A percentile compares a stretch with the other conserved stretches of the same genome.
phyloP scores from a whole-genome alignment of 1,284 basidiomycete genomes.

The Sporisorium graminicola region DNA sequence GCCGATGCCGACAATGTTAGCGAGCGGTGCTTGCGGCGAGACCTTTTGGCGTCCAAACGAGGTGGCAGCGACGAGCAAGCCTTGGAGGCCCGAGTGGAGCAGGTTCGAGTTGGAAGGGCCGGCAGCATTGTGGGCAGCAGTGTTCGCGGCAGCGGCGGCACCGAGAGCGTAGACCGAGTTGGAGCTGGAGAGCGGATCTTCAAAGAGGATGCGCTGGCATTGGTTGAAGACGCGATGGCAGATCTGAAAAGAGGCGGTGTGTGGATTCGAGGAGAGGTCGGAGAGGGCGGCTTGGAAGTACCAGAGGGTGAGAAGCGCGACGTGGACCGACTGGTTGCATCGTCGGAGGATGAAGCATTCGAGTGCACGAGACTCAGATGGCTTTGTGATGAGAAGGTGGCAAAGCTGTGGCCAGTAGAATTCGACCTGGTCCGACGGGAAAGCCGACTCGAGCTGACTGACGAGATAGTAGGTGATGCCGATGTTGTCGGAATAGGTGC shows the following conservation, averaged over 20 bases:
- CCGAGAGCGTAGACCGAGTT: slow-evolving; percentile 37
- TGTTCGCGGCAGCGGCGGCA: slow-evolving; percentile 11
- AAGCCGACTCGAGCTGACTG: slow-evolving; percentile 58
- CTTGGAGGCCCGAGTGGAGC: slow-evolving; percentile 22
- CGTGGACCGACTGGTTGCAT: slow-evolving; percentile 66
- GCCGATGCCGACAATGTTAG: slow-evolving; percentile 87
- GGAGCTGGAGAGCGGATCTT: slow-evolving; percentile 74
- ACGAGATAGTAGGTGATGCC: slow-evolving; percentile 69
- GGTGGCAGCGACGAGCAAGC: slow-evolving; percentile 64
- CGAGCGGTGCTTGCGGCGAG: slow-evolving; percentile 70
- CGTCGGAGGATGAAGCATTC: slow-evolving; percentile 65
- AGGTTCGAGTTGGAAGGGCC: slow-evolving; percentile 37
- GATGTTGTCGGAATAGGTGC: slow-evolving; percentile 67
- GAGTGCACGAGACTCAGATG: slow-evolving; percentile 63
- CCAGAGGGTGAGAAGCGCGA: slow-evolving; percentile 67
- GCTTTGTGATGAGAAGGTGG: slow-evolving; percentile 66
- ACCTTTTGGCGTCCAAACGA: slow-evolving; percentile 43
- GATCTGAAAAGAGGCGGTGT: slow-evolving; percentile 85
- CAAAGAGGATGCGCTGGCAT: slow-evolving; percentile 97
- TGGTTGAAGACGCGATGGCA: slow-evolving; percentile 92
- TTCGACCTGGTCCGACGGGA: slow-evolving; percentile 60
- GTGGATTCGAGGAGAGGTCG: slow-evolving; percentile 70
- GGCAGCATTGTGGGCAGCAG: slow-evolving; percentile 16
- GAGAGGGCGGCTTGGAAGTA: slow-evolving; percentile 67
- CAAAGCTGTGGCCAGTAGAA: slow-evolving; percentile 70